Evolutionary conservation across 257 asterid species (phyloP).

Genomic region (Ilex aquifolium): DNA sequence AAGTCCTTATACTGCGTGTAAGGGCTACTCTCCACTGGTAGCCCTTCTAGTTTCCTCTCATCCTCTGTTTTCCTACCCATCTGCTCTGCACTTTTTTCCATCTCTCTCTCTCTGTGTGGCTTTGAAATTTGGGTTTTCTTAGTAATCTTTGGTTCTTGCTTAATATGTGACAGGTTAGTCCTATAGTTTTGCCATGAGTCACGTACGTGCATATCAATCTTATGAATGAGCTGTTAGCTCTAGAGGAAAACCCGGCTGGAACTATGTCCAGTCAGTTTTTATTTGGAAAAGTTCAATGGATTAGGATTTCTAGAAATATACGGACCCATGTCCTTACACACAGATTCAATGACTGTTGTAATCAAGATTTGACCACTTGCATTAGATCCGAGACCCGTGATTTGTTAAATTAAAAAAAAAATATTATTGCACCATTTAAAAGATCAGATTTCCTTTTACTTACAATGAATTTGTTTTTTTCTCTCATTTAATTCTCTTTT

Average conservation of each 20-base stretch:
- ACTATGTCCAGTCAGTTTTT: not conserved
- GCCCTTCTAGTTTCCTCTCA: slow-evolving; percentile 35
- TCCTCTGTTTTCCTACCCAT: slow-evolving; percentile 14
- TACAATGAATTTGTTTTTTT: too few relatives aligned
- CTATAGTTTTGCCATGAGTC: not conserved
- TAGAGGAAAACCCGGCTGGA: not conserved
- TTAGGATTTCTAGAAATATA: too few relatives aligned
- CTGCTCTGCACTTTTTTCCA: slow-evolving; percentile 22
- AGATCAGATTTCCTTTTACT: too few relatives aligned
- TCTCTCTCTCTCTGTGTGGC: not conserved
- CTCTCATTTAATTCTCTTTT: too few relatives aligned
- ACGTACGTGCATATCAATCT: not conserved
- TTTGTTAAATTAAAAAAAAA: too few relatives aligned
- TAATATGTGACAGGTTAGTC: not conserved
- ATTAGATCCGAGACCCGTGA: too few relatives aligned
- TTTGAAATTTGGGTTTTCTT: not conserved
- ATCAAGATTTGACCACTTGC: too few relatives aligned
- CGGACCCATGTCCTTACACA: too few relatives aligned
- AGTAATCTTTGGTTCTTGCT: not conserved
- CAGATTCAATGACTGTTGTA: too few relatives aligned
- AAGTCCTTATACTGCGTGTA: slow-evolving; percentile 76
- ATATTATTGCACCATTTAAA: too few relatives aligned
- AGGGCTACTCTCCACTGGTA: slow-evolving; percentile 71
- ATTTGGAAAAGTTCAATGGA: too few relatives aligned
- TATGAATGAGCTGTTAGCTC: not conserved